These are phyloP conservation scores for Eleusine indica DNA, from an alignment of 176 grass and related monocot species.

Conservation along the genomic window DNA sequence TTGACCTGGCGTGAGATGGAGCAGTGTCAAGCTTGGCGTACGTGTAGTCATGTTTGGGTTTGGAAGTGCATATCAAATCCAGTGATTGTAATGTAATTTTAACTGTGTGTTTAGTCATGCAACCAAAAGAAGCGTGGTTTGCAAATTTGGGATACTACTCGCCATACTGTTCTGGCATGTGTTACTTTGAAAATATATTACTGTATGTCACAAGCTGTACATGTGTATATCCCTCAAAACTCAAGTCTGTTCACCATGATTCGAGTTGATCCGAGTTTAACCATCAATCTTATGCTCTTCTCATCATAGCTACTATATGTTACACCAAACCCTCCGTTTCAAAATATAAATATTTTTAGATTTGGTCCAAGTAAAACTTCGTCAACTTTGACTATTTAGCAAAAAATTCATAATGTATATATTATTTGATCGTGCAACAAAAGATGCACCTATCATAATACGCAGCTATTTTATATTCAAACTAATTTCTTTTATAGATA, in stretches of 20 bases:
- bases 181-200: background rate
- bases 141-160: conserved; percentile 17
- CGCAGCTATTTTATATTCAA: no score
- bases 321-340: no score
- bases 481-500: no score
- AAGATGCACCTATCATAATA: no score
- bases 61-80: background rate
- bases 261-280: background rate
- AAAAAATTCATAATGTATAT: no score
- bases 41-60: background rate
- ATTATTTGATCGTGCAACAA: no score
- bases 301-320: no score
- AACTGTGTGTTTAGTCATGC: conserved; percentile 6
- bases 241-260: background rate
- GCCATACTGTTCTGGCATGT: background rate
- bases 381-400: no score
- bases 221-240: background rate
- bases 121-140: conserved; percentile 21
- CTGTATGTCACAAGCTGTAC: background rate
- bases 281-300: no score
- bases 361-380: no score
- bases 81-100: background rate
- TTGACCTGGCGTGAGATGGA: conserved; percentile 52
- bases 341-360: no score
- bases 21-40: background rate